Conservation (phyloP, 768 basidiomycete genomes). For the Serendipita sp. region DNA sequence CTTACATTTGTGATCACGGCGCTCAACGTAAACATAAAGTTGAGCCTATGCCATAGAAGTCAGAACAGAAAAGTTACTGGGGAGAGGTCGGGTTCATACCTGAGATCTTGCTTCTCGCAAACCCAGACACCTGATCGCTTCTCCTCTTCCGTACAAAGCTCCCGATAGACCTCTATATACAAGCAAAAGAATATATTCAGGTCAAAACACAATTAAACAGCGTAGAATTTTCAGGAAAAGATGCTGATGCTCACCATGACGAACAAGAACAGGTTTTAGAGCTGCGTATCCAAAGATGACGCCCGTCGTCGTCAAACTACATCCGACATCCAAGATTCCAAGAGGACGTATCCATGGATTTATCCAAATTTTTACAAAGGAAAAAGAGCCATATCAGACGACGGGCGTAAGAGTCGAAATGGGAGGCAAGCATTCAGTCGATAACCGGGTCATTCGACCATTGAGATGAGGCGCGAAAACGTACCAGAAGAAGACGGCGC, state of each 20-base stretch:
- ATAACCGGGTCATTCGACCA: too few relatives aligned
- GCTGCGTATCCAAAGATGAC: slow-evolving; percentile 22
- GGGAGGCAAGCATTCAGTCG: not conserved
- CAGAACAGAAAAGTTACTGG: not conserved
- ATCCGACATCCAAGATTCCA: not conserved
- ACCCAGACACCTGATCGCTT: slow-evolving; percentile 7
- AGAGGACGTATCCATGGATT: not conserved
- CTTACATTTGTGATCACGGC: slow-evolving; percentile 22
- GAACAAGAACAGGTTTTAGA: slow-evolving; percentile 22
- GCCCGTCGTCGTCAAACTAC: slow-evolving; percentile 12
- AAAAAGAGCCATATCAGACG: not conserved
- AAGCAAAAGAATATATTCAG: not conserved
- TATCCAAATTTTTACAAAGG: not conserved
- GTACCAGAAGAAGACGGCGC: slow-evolving; percentile 1
- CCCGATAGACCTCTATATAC: slow-evolving; percentile 17
- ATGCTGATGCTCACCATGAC: slow-evolving; percentile 12
- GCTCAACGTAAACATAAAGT: slow-evolving; percentile 22
- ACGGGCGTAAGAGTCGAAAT: not conserved
- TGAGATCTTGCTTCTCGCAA: slow-evolving; percentile 14
- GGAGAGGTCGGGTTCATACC: not conserved
- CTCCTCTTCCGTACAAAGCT: slow-evolving; percentile 16
- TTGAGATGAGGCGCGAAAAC: not conserved
- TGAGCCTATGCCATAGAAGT: slow-evolving; percentile 5
- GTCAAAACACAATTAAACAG: not conserved
- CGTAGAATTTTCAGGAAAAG: not conserved